A percentile compares a stretch with the other conserved stretches of the same genome.
phyloP scores from a whole-genome alignment of 1,139 yeast species.

The Lizanozyma gosingica region DNA sequence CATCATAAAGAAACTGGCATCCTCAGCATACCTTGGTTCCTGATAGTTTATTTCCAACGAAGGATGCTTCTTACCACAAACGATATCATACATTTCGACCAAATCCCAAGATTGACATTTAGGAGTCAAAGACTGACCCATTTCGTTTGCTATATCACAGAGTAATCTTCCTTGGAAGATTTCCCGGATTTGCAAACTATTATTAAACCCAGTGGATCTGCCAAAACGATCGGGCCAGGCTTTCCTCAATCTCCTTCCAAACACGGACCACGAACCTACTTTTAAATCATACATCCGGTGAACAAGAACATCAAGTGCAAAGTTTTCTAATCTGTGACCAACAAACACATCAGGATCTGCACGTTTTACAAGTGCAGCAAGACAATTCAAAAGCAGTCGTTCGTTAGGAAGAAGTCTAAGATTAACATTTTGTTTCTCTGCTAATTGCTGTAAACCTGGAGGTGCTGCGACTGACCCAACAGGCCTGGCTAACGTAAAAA shows the following conservation, averaged over 20 bases:
- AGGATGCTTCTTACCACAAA: constrained; percentile 51
- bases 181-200: constrained; percentile 48
- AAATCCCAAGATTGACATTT: constrained; percentile 97
- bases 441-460: constrained; percentile 56
- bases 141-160: constrained; percentile 89
- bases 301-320: constrained; percentile 70
- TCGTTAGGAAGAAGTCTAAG: constrained; percentile 64
- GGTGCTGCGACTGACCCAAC: constrained; percentile 56
- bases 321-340: constrained; percentile 79
- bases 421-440: constrained; percentile 39
- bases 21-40: constrained; percentile 57
- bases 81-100: constrained; percentile 79
- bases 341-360: constrained; percentile 85
- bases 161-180: constrained; percentile 78
- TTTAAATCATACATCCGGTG: constrained; percentile 74
- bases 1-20: constrained; percentile 56
- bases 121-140: constrained; percentile 87
- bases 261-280: constrained; percentile 67
- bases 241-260: constrained; percentile 75
- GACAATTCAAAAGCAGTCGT: constrained; percentile 59
- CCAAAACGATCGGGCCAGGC: constrained; percentile 73
- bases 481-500: constrained; percentile 71
- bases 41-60: constrained; percentile 69
- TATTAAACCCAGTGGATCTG: constrained; percentile 34
- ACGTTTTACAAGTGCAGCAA: constrained; percentile 61